A percentile compares a stretch with the other conserved stretches of the same genome.
Evolutionary conservation across 1,284 basidiomycete genomes (phyloP).

Genomic region (Tremellales sp.): DNA sequence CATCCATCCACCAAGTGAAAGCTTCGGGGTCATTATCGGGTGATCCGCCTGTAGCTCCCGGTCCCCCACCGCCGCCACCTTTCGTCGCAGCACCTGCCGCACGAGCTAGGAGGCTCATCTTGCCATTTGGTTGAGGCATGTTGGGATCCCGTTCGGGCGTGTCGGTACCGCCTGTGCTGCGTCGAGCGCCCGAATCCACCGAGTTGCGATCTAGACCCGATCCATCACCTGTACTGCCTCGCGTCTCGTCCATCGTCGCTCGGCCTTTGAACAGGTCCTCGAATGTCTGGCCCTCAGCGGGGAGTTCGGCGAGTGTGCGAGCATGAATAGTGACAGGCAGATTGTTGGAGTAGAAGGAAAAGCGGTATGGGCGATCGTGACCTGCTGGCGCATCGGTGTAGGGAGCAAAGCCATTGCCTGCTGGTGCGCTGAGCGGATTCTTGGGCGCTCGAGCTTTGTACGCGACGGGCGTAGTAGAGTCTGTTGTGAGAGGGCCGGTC

Average conservation of each 20-base stretch:
- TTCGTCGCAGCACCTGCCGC: constrained; percentile 18
- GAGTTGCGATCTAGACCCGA: constrained; percentile 5
- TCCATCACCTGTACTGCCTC: neutral
- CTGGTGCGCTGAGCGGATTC: constrained; percentile 10
- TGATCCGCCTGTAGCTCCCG: constrained; percentile 10
- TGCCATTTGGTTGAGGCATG: constrained; percentile 14
- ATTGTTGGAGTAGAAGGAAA: constrained; percentile 97
- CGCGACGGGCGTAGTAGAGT: constrained; percentile 13
- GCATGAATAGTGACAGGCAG: constrained; percentile 93
- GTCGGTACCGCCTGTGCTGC: constrained; percentile 15
- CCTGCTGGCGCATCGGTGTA: constrained; percentile 51
- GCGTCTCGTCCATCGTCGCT: constrained; percentile 11
- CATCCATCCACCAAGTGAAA: constrained; percentile 97
- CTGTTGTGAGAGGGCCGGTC: constrained; percentile 18
- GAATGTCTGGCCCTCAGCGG: constrained; percentile 88
- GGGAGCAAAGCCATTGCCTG: constrained; percentile 23
- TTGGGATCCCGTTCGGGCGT: constrained; percentile 20
- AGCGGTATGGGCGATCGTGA: constrained; percentile 88
- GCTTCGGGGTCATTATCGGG: constrained; percentile 57
- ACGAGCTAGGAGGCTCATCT: constrained; percentile 31
- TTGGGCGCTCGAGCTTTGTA: constrained; percentile 42
- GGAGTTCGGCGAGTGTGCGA: constrained; percentile 84
- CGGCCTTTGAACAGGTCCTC: constrained; percentile 71
- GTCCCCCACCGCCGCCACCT: constrained; percentile 1
- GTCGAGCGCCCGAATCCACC: constrained; percentile 1